These are phyloP conservation scores for Vanderwaltozyma tropicalis DNA, from an alignment of 805 yeast genomes.

Conservation along the genomic window DNA sequence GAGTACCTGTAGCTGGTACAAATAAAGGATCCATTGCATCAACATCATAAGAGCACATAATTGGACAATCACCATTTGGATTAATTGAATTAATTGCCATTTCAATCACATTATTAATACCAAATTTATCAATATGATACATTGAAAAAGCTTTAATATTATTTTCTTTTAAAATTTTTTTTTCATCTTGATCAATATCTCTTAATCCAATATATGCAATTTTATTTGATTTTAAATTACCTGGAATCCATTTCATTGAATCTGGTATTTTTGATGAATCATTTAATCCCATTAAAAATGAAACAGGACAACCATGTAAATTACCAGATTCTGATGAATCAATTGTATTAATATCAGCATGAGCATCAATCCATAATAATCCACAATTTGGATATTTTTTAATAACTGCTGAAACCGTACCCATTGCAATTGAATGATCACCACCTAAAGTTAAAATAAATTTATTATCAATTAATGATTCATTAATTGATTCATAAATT, in stretches of 20 bases:
- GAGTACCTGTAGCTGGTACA: constrained; percentile 97
- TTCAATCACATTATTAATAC: constrained; percentile 82
- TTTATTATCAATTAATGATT: constrained; percentile 37
- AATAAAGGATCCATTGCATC: constrained; percentile 92
- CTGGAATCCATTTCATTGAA: constrained; percentile 32
- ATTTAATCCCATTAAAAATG: constrained; percentile 80
- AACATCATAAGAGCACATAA: constrained; percentile 88
- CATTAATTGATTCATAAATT: constrained; percentile 50
- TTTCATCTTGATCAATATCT: constrained; percentile 85
- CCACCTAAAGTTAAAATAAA: constrained; percentile 77
- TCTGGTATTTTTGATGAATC: constrained; percentile 10
- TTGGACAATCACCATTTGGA: constrained; percentile 61
- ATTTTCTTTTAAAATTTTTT: constrained; percentile 55
- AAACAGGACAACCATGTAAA: constrained; percentile 92
- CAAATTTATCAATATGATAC: constrained; percentile 93
- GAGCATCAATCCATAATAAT: constrained; percentile 94
- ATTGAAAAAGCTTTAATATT: constrained; percentile 80
- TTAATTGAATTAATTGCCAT: constrained; percentile 77
- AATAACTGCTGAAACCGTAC: constrained; percentile 79
- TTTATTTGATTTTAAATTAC: constrained; percentile 51
- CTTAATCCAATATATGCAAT: constrained; percentile 90
- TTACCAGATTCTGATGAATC: constrained; percentile 77
- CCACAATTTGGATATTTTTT: constrained; percentile 78
- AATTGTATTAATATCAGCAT: constrained; percentile 92
- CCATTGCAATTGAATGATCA: constrained; percentile 93